phyloP scores from a whole-genome alignment of 2,329 filamentous ascomycete genomes.

The Arthroderma sp. region DNA sequence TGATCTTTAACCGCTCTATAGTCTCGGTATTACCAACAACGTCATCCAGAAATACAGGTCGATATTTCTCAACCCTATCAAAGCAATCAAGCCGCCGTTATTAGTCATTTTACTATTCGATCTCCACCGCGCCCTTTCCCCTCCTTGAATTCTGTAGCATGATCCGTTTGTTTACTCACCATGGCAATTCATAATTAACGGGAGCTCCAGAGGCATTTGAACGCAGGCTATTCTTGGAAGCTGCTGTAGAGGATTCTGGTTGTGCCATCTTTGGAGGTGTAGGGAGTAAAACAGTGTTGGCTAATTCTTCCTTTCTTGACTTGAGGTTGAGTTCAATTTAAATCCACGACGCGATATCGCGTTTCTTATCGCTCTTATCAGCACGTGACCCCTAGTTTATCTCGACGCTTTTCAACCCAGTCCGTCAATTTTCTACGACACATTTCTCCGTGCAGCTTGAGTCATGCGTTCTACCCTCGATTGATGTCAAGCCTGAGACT shows the following conservation, averaged over 20 bases:
- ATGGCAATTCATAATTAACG: slow-evolving; percentile 39
- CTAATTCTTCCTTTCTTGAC: neutral
- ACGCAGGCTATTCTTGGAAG: slow-evolving; percentile 31
- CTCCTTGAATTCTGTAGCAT: neutral
- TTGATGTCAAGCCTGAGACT: too few species aligned
- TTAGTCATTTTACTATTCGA: neutral
- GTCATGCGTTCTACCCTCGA: too few species aligned
- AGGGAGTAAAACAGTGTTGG: neutral
- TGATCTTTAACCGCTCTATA: slow-evolving; percentile 93
- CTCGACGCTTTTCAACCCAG: too few species aligned
- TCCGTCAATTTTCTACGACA: too few species aligned
- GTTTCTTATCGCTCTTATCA: slow-evolving; percentile 4
- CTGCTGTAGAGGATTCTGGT: slow-evolving; percentile 38
- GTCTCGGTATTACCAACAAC: slow-evolving; percentile 97
- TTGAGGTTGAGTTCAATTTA: neutral
- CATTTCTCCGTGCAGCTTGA: too few species aligned
- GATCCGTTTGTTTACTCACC: slow-evolving; percentile 26
- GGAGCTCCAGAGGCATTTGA: slow-evolving; percentile 30
- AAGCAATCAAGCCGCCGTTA: neutral
- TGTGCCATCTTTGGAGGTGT: slow-evolving; percentile 27
- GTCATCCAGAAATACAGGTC: slow-evolving; percentile 87
- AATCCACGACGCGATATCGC: neutral
- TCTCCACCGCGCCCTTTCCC: neutral
- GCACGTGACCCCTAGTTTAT: neutral
- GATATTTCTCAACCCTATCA: slow-evolving; percentile 91